Evolutionary conservation across 177 flowering plant species (phyloP), one percentile per base, ranked within the genome.

Genomic region (Vitis hybrid): DNA sequence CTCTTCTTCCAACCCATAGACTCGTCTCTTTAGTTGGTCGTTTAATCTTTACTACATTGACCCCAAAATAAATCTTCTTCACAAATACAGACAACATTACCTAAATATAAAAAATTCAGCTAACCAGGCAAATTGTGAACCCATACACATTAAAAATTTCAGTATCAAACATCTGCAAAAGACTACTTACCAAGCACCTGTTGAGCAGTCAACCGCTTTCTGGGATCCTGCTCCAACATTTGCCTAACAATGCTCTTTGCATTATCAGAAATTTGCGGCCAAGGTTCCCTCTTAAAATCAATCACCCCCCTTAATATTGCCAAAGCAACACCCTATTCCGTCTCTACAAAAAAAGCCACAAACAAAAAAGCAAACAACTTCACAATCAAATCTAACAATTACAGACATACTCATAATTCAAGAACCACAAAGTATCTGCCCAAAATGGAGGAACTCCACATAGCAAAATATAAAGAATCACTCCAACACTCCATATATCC

Each of bases 391-490:
- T 10, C 18, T 29, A 29, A 22, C 39, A 50, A 61, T 19, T 6
- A 54, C 19, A 52, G 64, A 62, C 58, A 56, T 51, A 18, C 11
- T 1, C 16, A 19, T 16, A 13, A 22, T 53, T 51, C 19, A 18
- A 55, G 51, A 67, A 59, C n/a, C 45, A 12, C 4, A 34, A n/a
- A 18, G 6, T 81, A 92, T 97, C 98, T 52, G 98, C 97, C 97
- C 97, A 94, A 82, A 94, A 94, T 68, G 98, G 98, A 74, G 98
- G 97, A 57, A 89, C 90, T 71, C 97, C 97, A 74, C 97, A 91
- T 31, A 89, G 76, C 79, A 94, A 79, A 71, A 94, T 94, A 67
- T 94, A 94, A 39, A 94, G 86, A 66, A 94, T 89, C 63, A 91
- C 93, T 61, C 98, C 98, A 2, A 97, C 88, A 66, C 98, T 94